Conservation (phyloP, 2,329 filamentous ascomycete genomes). For the Beauveria bassiana region DNA sequence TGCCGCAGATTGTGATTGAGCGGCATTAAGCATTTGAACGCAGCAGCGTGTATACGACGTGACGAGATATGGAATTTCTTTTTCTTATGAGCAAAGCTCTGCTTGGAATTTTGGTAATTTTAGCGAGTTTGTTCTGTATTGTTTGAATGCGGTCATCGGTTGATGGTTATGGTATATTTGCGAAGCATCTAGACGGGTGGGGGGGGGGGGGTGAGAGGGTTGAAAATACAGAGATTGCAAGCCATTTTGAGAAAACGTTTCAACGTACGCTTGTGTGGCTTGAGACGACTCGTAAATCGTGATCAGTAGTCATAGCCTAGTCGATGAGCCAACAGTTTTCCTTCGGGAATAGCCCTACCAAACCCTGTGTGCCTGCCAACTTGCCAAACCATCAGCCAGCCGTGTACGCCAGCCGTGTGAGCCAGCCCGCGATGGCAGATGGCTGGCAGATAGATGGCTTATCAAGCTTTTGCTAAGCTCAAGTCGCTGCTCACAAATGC, state of each 20-base stretch:
- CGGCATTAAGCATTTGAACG: not conserved
- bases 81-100: not conserved
- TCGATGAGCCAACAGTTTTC: not conserved
- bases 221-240: not conserved
- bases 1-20: conserved; percentile 15
- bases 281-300: too few species aligned
- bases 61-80: not conserved
- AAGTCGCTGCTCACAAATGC: conserved; percentile 1
- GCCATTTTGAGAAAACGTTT: too few species aligned
- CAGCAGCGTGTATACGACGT: not conserved
- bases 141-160: not conserved
- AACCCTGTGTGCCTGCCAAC: too few species aligned
- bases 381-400: not conserved
- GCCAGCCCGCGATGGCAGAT: not conserved
- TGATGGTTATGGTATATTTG: not conserved
- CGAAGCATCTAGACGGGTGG: not conserved
- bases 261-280: too few species aligned
- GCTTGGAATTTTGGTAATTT: not conserved
- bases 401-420: not conserved
- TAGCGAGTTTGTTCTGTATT: not conserved
- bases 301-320: too few species aligned
- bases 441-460: conserved; percentile 15
- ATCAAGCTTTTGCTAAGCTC: conserved; percentile 23
- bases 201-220: not conserved
- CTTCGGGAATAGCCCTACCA: not conserved